A percentile compares a stretch with the other conserved stretches of the same genome.
Evolutionary conservation across 768 basidiomycete genomes (phyloP).

Genomic region (Hirschioporus abietinus): DNA sequence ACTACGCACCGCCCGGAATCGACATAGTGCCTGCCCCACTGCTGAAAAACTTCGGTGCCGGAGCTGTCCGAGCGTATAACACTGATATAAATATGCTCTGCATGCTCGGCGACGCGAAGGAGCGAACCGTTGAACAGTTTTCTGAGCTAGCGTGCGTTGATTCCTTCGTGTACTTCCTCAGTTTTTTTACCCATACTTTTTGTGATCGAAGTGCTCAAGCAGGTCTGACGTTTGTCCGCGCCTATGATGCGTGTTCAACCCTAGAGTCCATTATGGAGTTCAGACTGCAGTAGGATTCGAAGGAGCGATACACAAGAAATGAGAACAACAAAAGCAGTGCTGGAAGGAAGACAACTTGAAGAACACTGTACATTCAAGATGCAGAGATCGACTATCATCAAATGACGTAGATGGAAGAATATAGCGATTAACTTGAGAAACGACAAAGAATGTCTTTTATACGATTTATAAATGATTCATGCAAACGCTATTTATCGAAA

Average conservation of each 20-base stretch:
- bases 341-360: too few species aligned
- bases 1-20: background rate
- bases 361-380: too few species aligned
- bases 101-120: constrained; percentile 32
- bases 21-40: constrained; percentile 35
- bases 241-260: background rate
- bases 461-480: too few species aligned
- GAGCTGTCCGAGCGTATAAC: constrained; percentile 33
- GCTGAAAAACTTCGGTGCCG: constrained; percentile 43
- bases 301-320: too few species aligned
- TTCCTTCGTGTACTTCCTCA: background rate
- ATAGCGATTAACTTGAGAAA: too few species aligned
- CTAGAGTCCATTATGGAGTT: background rate
- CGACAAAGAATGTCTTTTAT: too few species aligned
- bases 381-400: too few species aligned
- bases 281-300: background rate
- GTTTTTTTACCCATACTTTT: background rate
- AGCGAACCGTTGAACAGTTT: constrained; percentile 37
- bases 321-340: too few species aligned
- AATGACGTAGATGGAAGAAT: too few species aligned
- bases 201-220: background rate
- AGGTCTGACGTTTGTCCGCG: background rate
- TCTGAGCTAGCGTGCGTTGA: constrained; percentile 26
- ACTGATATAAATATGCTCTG: constrained; percentile 44
- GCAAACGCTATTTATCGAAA: too few species aligned